These are phyloP conservation scores for Alternaria conjuncta DNA, from an alignment of 2,329 filamentous ascomycete genomes.

Conservation along the genomic window DNA sequence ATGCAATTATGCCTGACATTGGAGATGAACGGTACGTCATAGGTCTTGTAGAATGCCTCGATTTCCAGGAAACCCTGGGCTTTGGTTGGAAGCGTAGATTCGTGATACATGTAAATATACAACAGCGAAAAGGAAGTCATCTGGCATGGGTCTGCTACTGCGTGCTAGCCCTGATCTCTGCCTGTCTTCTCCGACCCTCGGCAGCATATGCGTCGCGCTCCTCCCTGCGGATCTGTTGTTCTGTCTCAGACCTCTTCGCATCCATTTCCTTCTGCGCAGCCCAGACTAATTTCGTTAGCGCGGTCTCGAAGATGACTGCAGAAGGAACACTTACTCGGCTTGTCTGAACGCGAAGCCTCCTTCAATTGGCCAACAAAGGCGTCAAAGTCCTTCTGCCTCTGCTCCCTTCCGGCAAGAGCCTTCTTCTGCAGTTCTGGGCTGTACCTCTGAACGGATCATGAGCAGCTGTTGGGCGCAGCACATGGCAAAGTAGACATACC, in stretches of 20 bases:
- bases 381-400: conserved; percentile 84
- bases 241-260: conserved; percentile 33
- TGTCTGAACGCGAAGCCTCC: conserved; percentile 88
- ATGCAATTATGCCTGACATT: neutral
- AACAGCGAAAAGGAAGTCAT: conserved; percentile 9
- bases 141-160: conserved; percentile 18
- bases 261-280: conserved; percentile 44
- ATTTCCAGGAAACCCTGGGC: neutral
- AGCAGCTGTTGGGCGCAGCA: conserved; percentile 9
- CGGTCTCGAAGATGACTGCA: neutral
- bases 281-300: conserved; percentile 42
- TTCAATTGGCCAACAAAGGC: conserved; percentile 85
- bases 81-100: conserved; percentile 21
- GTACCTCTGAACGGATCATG: conserved; percentile 65
- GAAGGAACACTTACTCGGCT: conserved; percentile 71
- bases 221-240: conserved; percentile 36
- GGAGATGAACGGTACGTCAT: neutral
- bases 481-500: conserved; percentile 44
- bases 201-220: conserved; percentile 41
- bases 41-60: neutral
- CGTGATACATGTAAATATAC: conserved; percentile 25
- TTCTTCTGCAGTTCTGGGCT: conserved; percentile 93
- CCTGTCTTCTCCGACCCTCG: conserved; percentile 40
- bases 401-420: conserved; percentile 78
- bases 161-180: conserved; percentile 43